Evolutionary conservation across 306 rosid species (phyloP).

Genomic region (Sesbania bispinosa): DNA sequence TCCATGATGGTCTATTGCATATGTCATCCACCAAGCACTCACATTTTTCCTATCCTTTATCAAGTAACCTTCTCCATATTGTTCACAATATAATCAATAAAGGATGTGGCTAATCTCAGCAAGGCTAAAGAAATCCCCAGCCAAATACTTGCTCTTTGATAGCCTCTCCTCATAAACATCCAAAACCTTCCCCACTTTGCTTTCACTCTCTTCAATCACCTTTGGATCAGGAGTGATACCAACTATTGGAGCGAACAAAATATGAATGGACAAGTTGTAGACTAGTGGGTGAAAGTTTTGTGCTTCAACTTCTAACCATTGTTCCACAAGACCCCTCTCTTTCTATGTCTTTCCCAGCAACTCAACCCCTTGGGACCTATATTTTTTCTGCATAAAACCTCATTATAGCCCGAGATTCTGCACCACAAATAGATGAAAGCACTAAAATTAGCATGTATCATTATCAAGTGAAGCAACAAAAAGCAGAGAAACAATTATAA

Average conservation of each 20-base stretch:
- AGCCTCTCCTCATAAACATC: slow-evolving; percentile 55
- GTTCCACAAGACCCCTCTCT: slow-evolving; percentile 52
- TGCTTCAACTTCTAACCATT: slow-evolving; percentile 60
- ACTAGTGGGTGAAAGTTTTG: slow-evolving; percentile 24
- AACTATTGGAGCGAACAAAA: not conserved
- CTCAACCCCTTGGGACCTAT: slow-evolving; percentile 40
- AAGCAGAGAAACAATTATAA: not conserved
- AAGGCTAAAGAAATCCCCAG: slow-evolving; percentile 54
- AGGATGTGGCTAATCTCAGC: slow-evolving; percentile 55
- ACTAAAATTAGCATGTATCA: not conserved
- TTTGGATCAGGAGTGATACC: slow-evolving; percentile 31
- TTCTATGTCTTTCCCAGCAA: slow-evolving; percentile 43
- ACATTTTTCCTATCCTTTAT: slow-evolving; percentile 38
- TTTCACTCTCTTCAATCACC: slow-evolving; percentile 45
- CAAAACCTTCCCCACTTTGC: slow-evolving; percentile 44
- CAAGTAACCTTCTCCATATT: slow-evolving; percentile 30
- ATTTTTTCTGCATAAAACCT: slow-evolving; percentile 51
- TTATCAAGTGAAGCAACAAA: not conserved
- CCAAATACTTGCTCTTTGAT: slow-evolving; percentile 49
- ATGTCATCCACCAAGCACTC: slow-evolving; percentile 51
- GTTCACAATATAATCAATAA: slow-evolving; percentile 36
- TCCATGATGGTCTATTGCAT: slow-evolving; percentile 51
- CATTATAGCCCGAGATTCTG: slow-evolving; percentile 54
- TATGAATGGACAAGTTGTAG: slow-evolving; percentile 18
- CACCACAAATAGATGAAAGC: not conserved